A percentile compares a stretch with the other conserved stretches of the same genome.
These are phyloP conservation scores for Cicer cuneatum DNA, from an alignment of 306 rosid species.

Conservation along the genomic window DNA sequence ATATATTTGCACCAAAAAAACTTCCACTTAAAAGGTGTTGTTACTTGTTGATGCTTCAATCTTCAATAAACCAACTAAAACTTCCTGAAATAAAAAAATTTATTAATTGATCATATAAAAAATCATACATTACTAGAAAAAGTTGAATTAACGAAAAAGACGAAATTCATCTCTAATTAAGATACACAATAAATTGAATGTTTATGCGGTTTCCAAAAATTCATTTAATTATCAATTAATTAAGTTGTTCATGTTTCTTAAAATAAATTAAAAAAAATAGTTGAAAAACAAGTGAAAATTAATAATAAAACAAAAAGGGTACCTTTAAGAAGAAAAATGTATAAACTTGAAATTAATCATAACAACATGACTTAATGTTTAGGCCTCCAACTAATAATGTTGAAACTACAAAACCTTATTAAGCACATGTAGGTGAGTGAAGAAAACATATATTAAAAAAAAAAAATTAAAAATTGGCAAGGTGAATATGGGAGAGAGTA, in stretches of 20 bases:
- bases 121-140: neutral
- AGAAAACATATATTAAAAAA: neutral
- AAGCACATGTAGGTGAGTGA: constrained; percentile 37
- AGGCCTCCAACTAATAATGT: constrained; percentile 3
- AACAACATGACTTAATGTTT: neutral
- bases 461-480: neutral
- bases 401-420: constrained; percentile 34
- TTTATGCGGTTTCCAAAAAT: neutral
- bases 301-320: neutral
- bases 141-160: neutral
- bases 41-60: neutral
- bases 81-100: constrained; percentile 22
- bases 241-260: neutral
- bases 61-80: constrained; percentile 40
- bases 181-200: neutral
- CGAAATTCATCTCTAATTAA: neutral
- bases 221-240: neutral
- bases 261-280: neutral
- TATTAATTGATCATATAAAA: constrained; percentile 19
- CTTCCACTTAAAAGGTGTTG: constrained; percentile 28
- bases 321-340: constrained; percentile 21
- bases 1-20: constrained; percentile 41
- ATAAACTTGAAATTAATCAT: neutral
- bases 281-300: neutral
- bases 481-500: neutral